Conservation (phyloP, 2,329 filamentous ascomycete genomes). For the Alternaria novae-zelandiae region DNA sequence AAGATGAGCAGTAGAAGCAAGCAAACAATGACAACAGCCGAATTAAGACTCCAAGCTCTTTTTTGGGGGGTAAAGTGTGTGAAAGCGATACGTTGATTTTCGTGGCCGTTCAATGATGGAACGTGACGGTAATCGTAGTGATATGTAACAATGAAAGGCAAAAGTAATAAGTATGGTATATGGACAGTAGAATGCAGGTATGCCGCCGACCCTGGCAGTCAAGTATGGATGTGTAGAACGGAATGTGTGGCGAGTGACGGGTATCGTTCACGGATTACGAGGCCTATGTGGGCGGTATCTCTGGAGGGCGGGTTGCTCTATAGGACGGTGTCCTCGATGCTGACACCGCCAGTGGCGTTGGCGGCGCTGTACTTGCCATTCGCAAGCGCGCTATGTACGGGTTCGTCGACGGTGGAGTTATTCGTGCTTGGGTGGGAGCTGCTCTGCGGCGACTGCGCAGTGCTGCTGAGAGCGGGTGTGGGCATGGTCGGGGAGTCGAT, state of each 20-base stretch:
- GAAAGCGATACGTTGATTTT: background rate
- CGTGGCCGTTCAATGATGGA: background rate
- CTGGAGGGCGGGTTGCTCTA: constrained; percentile 7
- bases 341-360: constrained; percentile 19
- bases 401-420: constrained; percentile 60
- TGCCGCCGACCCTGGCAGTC: constrained; percentile 12
- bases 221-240: constrained; percentile 8
- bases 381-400: constrained; percentile 37
- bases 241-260: background rate
- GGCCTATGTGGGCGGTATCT: background rate
- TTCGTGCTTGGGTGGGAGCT: constrained; percentile 69
- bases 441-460: constrained; percentile 72
- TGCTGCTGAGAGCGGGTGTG: constrained; percentile 70
- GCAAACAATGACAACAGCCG: background rate
- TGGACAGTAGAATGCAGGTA: constrained; percentile 32
- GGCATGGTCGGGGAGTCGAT: constrained; percentile 42
- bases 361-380: constrained; percentile 20
- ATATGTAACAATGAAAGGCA: constrained; percentile 13
- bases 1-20: background rate
- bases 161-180: constrained; percentile 27
- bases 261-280: constrained; percentile 8
- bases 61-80: background rate
- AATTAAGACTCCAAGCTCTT: background rate
- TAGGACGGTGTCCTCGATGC: constrained; percentile 20
- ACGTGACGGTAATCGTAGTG: background rate